Evolutionary conservation across 345 rosid genomes (phyloP).

Genomic region (Odontarrhena argentea): DNA sequence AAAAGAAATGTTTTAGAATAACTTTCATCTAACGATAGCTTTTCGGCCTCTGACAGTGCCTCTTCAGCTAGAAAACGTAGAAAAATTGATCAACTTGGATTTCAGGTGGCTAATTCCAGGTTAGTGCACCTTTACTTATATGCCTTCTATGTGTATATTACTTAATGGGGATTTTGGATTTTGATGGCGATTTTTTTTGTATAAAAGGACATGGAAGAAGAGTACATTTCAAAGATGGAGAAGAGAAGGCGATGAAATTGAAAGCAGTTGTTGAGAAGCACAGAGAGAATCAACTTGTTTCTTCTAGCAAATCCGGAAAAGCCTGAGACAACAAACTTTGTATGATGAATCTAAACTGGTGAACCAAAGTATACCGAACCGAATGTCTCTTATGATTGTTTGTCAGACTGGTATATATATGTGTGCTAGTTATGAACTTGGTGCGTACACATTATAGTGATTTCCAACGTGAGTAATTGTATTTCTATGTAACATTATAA

Average conservation of each 20-base stretch:
- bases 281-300: conserved; percentile 33
- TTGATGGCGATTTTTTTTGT: neutral
- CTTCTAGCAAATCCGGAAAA: conserved; percentile 12
- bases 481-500: conserved; percentile 15
- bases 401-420: neutral
- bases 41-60: conserved; percentile 34
- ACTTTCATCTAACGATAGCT: neutral
- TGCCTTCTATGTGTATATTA: neutral
- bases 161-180: neutral
- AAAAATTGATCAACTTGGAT: conserved; percentile 35
- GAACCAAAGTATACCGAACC: neutral
- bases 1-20: conserved; percentile 2
- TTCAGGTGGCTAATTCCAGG: conserved; percentile 40
- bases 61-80: conserved; percentile 39
- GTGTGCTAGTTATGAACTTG: conserved; percentile 9
- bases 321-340: conserved; percentile 20
- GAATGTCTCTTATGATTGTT: neutral
- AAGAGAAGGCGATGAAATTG: conserved; percentile 36
- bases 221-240: conserved; percentile 36
- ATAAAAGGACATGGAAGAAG: conserved; percentile 40
- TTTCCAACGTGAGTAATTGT: conserved; percentile 7
- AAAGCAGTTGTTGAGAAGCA: conserved; percentile 39
- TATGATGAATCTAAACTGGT: conserved; percentile 6
- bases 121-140: conserved; percentile 25
- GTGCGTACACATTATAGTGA: neutral